Base-by-base conservation (phyloP, 495 filamentous ascomycete species). In the Cenococcum geophilum region DNA sequence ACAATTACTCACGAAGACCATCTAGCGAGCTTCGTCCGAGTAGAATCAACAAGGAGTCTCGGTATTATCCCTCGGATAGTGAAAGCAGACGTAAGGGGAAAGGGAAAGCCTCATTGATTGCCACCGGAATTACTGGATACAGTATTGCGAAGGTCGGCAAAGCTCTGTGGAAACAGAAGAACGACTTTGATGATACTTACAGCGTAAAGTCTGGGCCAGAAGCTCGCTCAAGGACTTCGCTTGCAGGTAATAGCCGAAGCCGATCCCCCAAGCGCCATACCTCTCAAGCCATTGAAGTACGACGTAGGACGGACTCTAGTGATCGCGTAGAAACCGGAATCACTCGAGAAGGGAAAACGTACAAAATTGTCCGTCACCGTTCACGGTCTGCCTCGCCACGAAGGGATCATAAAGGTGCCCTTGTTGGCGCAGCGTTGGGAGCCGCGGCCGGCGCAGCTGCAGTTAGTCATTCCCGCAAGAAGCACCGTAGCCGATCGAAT, bases 161-260 rank as follows among this genome's bases (percentile, higher is more conserved):
- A 64, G 78, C 76, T 16, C 63, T 85, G 14, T 80, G 80, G 52
- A 75, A 76, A 22, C 76, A 69, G 57, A 76, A 76, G 51, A 52
- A 70, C n/a, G 80, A 85, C 56, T 83, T 81, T 60, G 78, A 83
- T 61, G 84, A 86, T 64, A 82, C 78, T 0, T 83, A 84, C 61
- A 83, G 78, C 59, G 66, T 83, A 47, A 78, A 76, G 52, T 76
- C 80, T 35, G 79, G 82, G 12, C 77, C 72, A 36, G 70, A 68
- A 0, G 55, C 62, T 3, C 69, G 71, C 20, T 73, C 76, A 20
- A 48, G 53, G 23, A 74, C 71, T 4, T 73, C 74, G 0, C 74
- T 21, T 45, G 53, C 35, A 50, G 62, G 70, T 37, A 73, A 78
- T 34, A 71, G 73, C 42, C 55, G 61, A n/a, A 76, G 73, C 50